phyloP scores from a whole-genome alignment of 257 asterid species.

The Solanum sejunctum region DNA sequence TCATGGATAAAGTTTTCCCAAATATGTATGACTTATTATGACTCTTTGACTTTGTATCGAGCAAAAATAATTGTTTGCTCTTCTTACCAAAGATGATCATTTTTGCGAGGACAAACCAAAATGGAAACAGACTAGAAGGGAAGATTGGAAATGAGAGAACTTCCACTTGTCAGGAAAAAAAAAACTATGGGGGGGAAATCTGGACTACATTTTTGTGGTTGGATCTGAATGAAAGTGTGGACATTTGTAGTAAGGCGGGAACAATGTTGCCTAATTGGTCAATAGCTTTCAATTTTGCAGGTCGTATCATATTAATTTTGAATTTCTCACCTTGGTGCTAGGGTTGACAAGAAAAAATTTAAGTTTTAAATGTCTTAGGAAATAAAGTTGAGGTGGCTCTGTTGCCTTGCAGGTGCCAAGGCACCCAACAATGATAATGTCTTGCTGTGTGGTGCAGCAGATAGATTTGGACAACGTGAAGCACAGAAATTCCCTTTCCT shows the following conservation, averaged over 20 bases:
- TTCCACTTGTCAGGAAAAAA: background rate
- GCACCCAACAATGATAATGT: conserved; percentile 19
- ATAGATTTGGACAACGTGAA: conserved; percentile 60
- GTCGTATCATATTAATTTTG: background rate
- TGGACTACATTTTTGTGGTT: background rate
- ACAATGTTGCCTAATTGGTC: background rate
- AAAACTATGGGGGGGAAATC: background rate
- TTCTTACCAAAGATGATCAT: background rate
- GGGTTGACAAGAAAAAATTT: background rate
- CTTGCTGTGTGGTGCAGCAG: conserved; percentile 30
- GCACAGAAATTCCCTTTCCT: conserved; percentile 63
- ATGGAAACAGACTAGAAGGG: background rate
- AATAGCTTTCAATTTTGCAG: background rate
- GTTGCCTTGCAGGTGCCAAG: conserved; percentile 37
- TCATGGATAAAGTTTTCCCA: background rate
- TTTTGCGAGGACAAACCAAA: background rate
- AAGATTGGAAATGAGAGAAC: background rate
- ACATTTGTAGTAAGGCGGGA: background rate
- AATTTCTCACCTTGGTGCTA: background rate
- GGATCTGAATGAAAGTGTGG: background rate
- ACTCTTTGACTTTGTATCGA: background rate
- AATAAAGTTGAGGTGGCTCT: background rate
- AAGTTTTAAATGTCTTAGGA: background rate
- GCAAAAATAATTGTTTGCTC: background rate
- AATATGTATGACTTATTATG: background rate